Percentiles rank a stretch among this genome's conserved stretches.
Conservation (phyloP, 2,329 filamentous ascomycete genomes). For the Colletotrichum liaoningense region DNA sequence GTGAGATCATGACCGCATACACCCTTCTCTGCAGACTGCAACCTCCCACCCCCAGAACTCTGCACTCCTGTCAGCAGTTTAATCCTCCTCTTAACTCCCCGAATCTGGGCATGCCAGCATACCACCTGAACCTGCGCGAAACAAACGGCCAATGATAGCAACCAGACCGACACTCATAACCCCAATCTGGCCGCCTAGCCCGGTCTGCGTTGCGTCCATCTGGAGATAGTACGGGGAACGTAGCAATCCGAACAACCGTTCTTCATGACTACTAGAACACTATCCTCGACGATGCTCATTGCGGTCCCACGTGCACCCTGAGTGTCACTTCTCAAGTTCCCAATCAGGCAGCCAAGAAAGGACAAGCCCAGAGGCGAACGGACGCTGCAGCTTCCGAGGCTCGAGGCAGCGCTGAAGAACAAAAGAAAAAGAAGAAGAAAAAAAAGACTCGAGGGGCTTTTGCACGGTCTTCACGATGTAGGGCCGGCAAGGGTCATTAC, state of each 20-base stretch:
- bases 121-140: neutral
- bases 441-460: neutral
- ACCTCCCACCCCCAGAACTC: neutral
- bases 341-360: slow-evolving; percentile 7
- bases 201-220: slow-evolving; percentile 13
- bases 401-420: neutral
- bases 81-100: neutral
- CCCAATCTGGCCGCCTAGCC: slow-evolving; percentile 6
- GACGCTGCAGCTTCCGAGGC: slow-evolving; percentile 17
- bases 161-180: neutral
- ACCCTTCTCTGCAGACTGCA: too few species aligned
- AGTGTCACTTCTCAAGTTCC: slow-evolving; percentile 11
- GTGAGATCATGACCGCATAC: neutral
- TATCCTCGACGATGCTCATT: neutral
- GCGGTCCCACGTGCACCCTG: neutral
- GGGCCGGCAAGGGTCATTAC: neutral
- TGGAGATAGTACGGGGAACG: neutral
- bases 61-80: neutral
- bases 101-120: neutral
- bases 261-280: neutral
- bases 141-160: neutral
- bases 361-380: neutral
- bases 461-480: neutral
- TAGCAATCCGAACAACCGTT: slow-evolving; percentile 9
- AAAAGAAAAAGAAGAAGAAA: neutral